Evolutionary conservation across 176 grass and related monocot genomes (phyloP), one percentile per base, ranked within the genome.

Genomic region (Avena atlantica): DNA sequence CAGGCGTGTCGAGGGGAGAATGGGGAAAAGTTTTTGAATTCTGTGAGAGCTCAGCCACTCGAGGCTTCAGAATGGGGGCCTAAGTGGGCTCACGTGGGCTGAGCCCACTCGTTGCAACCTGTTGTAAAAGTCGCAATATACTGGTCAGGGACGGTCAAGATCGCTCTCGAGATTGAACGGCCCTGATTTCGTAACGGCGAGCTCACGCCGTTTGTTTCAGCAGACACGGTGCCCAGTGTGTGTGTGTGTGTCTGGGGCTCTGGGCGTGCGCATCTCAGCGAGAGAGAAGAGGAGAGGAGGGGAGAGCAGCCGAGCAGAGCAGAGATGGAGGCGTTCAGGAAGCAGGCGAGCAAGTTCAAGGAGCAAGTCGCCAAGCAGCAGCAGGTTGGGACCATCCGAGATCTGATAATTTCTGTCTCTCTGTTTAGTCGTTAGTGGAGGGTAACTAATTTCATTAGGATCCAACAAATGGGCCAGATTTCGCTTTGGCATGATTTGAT

Each of bases 321-420:
- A 34, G 48, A 9, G 68, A 99, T 99, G 94, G 97, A 99, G 74
- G 89, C 85, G 87, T 89, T 99, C 64, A 94, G 97, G 89, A 99
- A 95, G 85, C 94, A 96, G 89, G 97, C 94, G 48, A 93, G 21
- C 89, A 96, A 89, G 89, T 84, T 96, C 24, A 95, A 94, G 92
- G 97, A 99, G 87, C 94, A 99, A 86, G 94, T 99, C 76, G 89
- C 94, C 83, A 99, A 93, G 87, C 93, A 98, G 83, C 96, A 98
- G 79, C 97, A 96, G 92, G 94, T 99, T 34, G 14, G 78, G n/a
- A 76, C 73, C 14, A 49, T 70, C 42, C 56, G 19, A 61, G 74
- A 52, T 82, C 69, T 66, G 71, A 45, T 70, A 42, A 67, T 59
- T 75, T 50, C 49, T 19, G 3, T 55, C 67, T 85, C 40, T 71